phyloP scores from a whole-genome alignment of 768 basidiomycete species.

The Coprinopsis marcescibilis region DNA sequence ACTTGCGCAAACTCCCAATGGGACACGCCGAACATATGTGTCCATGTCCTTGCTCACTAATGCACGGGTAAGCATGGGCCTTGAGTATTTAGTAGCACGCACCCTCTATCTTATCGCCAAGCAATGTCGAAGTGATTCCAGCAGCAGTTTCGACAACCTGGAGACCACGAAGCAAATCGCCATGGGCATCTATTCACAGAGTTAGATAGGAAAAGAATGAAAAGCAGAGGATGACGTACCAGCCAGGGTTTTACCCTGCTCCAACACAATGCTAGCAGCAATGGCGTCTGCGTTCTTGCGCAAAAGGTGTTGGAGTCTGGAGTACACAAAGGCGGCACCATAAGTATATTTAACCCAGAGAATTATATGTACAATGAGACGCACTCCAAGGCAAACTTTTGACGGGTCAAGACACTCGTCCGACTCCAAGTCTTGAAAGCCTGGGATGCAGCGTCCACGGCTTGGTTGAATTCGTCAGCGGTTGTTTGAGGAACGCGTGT shows the following conservation, averaged over 20 bases:
- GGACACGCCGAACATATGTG: conserved; percentile 76
- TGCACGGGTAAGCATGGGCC: conserved; percentile 2
- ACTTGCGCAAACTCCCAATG: conserved; percentile 85
- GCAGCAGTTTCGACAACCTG: conserved; percentile 83
- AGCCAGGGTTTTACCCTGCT: conserved; percentile 92
- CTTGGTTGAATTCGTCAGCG: conserved; percentile 69
- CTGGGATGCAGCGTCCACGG: conserved; percentile 74
- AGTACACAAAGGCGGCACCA: conserved; percentile 1
- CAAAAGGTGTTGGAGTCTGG: conserved; percentile 83
- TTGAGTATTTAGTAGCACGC: conserved; percentile 17
- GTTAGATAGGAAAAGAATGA: conserved; percentile 1
- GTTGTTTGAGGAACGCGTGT: conserved; percentile 90
- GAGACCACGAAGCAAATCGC: conserved; percentile 87
- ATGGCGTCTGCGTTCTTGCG: conserved; percentile 82
- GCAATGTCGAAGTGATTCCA: conserved; percentile 75
- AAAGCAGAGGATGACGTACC: conserved; percentile 35
- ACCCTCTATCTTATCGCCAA: conserved; percentile 94
- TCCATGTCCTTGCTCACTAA: conserved; percentile 95
- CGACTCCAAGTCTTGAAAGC: conserved; percentile 89
- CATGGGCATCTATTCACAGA: conserved; percentile 70
- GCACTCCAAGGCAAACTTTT: conserved; percentile 85
- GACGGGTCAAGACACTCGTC: conserved; percentile 79
- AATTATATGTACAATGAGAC: too few relatives aligned
- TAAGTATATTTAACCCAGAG: too few relatives aligned
- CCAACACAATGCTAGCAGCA: conserved; percentile 84